Evolutionary conservation across 306 rosid species (phyloP), one percentile per base, ranked within the genome.

Genomic region (Notholithocarpus densiflorus): DNA sequence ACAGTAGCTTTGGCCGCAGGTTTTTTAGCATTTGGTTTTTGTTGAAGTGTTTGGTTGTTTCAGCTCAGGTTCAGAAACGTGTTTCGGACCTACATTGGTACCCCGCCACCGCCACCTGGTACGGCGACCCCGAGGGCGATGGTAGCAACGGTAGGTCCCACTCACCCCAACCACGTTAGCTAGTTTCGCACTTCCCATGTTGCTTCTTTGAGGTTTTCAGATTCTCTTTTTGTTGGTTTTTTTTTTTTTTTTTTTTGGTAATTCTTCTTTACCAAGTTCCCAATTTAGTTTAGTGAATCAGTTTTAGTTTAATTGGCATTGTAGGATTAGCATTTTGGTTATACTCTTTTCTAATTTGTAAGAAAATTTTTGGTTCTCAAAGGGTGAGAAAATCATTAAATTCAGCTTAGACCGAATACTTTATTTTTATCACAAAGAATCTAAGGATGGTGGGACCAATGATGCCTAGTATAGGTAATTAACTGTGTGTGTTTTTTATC

Each of bases 51-150:
- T 45, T 71, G 27, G 43, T 71, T 1, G 72, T 75, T 15, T 60
- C 64, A n/a, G 85, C 85, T 60, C 80, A 68, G 57, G 48, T 78
- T 62, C 87, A 80, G 24, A 86, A 82, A 45, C 82, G 6, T 13
- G 83, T 43, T 10, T 13, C 60, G 1, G 90, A 88, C 86, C 57
- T 21, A 37, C 94, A 87, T 86, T 94, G 98, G 98, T 57, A 78
- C 37, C 84, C 93, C 0, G 98, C 95, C 62, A 82, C 83, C 32
- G 98, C 97, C 77, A 94, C 98, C 6, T 94, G 98, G 98, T 95
- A 95, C 68, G 98, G 98, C 21, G 84, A 77, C 29, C 92, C 98
- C 14, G 97, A 95, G 75, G 98, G 98, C n/a, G 97, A 95, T 69
- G 98, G 98, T 31, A 95, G 98, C 81, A 85, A 84, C 75, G 98